Evolutionary conservation across 116 monocot species (phyloP).

Genomic region (Posidonia oceanica): DNA sequence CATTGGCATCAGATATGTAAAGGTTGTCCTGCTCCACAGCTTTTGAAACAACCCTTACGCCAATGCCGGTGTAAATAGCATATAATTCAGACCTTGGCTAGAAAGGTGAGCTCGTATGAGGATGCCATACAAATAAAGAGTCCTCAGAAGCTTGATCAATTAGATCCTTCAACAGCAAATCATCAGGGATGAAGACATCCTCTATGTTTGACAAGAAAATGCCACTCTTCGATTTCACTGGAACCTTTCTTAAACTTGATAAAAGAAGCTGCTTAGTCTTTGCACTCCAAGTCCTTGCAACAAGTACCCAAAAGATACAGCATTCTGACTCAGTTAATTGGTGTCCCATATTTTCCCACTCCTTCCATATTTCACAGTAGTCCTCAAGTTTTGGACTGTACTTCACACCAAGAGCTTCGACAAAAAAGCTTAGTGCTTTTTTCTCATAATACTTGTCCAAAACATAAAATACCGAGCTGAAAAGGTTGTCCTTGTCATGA

Average conservation of each 20-base stretch:
- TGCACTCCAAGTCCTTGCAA: slow-evolving; percentile 24
- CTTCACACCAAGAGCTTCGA: slow-evolving; percentile 16
- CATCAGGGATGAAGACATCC: slow-evolving; percentile 53
- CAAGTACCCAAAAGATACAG: slow-evolving; percentile 32
- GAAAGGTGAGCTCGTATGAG: slow-evolving; percentile 1
- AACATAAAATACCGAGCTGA: slow-evolving; percentile 22
- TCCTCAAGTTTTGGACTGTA: slow-evolving; percentile 19
- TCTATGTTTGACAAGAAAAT: slow-evolving; percentile 22
- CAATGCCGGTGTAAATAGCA: slow-evolving; percentile 24
- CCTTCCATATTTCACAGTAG: slow-evolving; percentile 33
- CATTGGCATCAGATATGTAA: neutral
- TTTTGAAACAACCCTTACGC: slow-evolving; percentile 31
- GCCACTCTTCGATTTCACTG: slow-evolving; percentile 13
- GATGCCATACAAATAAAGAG: slow-evolving; percentile 43
- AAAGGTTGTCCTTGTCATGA: slow-evolving; percentile 32
- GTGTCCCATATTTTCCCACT: slow-evolving; percentile 21
- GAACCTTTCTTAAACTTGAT: slow-evolving; percentile 20
- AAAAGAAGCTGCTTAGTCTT: slow-evolving; percentile 9
- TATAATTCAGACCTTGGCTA: neutral
- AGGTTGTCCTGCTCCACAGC: slow-evolving; percentile 11
- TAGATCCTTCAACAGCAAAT: slow-evolving; percentile 34
- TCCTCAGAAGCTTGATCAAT: slow-evolving; percentile 15
- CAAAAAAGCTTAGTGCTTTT: slow-evolving; percentile 26
- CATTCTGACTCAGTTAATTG: slow-evolving; percentile 16
- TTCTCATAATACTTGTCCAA: slow-evolving; percentile 37